Base-by-base conservation (phyloP, 2,329 filamentous ascomycete species). In the Exophiala sp. region DNA sequence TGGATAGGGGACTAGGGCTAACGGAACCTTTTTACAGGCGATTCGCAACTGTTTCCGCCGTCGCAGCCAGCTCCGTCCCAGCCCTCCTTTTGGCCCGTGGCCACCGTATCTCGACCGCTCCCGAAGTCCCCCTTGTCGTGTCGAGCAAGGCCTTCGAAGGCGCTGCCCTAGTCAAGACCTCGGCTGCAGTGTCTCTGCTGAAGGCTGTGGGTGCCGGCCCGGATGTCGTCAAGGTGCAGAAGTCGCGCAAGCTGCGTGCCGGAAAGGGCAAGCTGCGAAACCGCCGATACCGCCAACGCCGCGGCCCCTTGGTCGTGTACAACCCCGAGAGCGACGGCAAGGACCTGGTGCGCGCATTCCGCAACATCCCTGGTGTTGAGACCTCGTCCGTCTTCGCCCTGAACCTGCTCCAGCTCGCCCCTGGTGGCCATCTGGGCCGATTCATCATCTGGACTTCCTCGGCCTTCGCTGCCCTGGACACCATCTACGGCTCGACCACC, bases 381-480 rank as follows among this genome's bases (percentile, higher is more conserved):
- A 95, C 89, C 62, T 90, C 81, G 69, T 85, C 90, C 64, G 90
- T 96, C 74, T 90, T 85, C 77, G 79, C 88, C 62, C 83, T 98
- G 68, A 96, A 97, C 83, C 90, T 97, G 68, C 88, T 98, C 73
- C 93, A 98, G 82, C 88, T 98, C 71, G 93, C 93, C 63, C 93
- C 93, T 64, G 93, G 93, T 81, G 94, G 93, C 68, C 93, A 98
- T 79, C 87, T 98, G 65, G 93, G 93, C 66, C 93, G 93, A 69
- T 98, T 98, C 83, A 82, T 98, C 74, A 81, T 98, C 82, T 98
- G 93, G 93, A 93, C 93, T 66, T 98, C 94, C 46, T 81, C 88
- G 62, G 93, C 93, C 61, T 97, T 98, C 81, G 84, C 89, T 76
- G 88, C 91, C 61, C 88, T 98, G 60, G 91, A 98, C 77, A 83